These are phyloP conservation scores for Eimeria tenella DNA, from an alignment of 169 alveolate genomes.

Conservation along the genomic window DNA sequence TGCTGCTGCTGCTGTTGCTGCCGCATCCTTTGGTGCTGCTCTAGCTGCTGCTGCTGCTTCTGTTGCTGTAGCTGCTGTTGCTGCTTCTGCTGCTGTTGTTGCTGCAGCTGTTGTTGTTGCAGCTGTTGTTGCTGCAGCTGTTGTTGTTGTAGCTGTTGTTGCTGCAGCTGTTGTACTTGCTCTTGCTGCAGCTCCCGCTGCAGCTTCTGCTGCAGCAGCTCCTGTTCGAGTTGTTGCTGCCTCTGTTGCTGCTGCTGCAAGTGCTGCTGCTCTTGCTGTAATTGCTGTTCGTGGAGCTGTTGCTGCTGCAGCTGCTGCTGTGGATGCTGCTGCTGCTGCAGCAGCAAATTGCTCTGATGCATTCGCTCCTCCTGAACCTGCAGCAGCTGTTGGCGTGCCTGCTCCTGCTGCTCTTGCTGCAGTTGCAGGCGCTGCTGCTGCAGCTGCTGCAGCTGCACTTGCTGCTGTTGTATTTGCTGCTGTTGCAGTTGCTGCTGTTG, in stretches of 20 bases:
- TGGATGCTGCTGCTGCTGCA: too few relatives aligned
- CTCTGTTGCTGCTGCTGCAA: too few relatives aligned
- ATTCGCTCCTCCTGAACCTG: background rate
- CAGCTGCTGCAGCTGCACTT: background rate
- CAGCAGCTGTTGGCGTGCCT: background rate
- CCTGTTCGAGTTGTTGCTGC: too few relatives aligned
- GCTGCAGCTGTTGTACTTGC: too few relatives aligned
- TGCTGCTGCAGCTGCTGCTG: too few relatives aligned
- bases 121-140: too few relatives aligned
- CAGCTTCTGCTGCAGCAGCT: too few relatives aligned
- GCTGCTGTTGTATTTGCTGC: background rate
- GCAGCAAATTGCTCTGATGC: too few relatives aligned
- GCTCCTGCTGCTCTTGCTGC: background rate
- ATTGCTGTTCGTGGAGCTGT: too few relatives aligned
- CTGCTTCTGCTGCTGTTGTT: background rate
- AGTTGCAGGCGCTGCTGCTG: background rate
- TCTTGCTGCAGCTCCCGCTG: too few relatives aligned
- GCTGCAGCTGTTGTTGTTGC: background rate
- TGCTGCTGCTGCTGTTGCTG: constrained; percentile 2
- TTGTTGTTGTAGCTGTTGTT: too few relatives aligned
- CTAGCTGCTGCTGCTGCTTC: background rate
- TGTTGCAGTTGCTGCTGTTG: background rate
- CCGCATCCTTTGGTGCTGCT: background rate
- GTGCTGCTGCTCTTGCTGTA: too few relatives aligned
- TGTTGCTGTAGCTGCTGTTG: background rate